Percentiles rank a stretch among this genome's conserved stretches.
phyloP scores from a whole-genome alignment of 768 basidiomycete species.

The Suillus clintonianus region DNA sequence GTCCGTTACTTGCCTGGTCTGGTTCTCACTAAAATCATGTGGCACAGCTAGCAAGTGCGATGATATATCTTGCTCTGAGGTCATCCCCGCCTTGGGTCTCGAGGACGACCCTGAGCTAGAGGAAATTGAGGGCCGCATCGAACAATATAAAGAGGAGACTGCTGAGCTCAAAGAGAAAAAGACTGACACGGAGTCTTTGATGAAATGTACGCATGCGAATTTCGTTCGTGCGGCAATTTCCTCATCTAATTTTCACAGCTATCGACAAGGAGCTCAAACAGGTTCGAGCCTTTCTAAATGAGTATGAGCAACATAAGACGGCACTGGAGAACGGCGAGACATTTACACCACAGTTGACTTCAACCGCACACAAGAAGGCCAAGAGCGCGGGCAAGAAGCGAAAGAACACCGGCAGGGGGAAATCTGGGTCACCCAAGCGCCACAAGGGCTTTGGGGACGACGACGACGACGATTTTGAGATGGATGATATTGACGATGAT shows the following conservation, averaged over 20 bases:
- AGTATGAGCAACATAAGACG: constrained; percentile 48
- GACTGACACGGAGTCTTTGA: constrained; percentile 34
- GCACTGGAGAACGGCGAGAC: constrained; percentile 47
- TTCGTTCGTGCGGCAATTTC: not conserved
- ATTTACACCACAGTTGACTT: constrained; percentile 45
- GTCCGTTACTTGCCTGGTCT: not conserved
- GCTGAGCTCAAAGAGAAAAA: constrained; percentile 45
- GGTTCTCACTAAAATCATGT: not conserved
- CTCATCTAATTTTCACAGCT: constrained; percentile 26
- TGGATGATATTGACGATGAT: constrained; percentile 23
- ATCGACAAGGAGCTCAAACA: constrained; percentile 42
- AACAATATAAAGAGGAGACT: constrained; percentile 34
- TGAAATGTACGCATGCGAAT: constrained; percentile 41
- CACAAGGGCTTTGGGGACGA: constrained; percentile 30
- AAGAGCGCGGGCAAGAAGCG: constrained; percentile 44
- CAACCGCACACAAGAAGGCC: constrained; percentile 17
- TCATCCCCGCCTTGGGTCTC: constrained; percentile 50
- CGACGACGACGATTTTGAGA: constrained; percentile 40
- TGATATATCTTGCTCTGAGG: constrained; percentile 62
- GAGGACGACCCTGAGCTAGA: constrained; percentile 55
- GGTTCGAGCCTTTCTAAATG: constrained; percentile 36
- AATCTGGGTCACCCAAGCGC: constrained; percentile 47
- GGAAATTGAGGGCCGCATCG: constrained; percentile 49
- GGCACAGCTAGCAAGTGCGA: constrained; percentile 60
- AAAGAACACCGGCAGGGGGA: constrained; percentile 45